Evolutionary conservation across 306 rosid genomes (phyloP), one percentile per base, ranked within the genome.

Genomic region (Quercus bicolor): DNA sequence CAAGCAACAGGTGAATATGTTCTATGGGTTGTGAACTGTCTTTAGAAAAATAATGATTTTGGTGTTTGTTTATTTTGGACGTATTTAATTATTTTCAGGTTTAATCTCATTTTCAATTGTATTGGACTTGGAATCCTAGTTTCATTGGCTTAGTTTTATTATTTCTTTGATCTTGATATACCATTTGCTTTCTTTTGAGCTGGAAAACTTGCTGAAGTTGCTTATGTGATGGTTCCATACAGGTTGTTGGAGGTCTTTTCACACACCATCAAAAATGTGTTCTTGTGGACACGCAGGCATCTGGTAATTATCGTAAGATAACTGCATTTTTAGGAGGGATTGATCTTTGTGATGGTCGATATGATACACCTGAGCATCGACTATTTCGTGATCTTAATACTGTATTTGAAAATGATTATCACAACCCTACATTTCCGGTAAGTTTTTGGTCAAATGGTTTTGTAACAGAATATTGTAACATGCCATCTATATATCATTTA

Each of bases 241-340:
- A 96, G 99, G 85, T 87, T 86, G 91, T 96, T 81, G 99, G 99
- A 68, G 79, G 82, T 20, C 83, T 96, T 77, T 96, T 91, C 78
- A 96, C 99, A 48, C 98, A 96, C 78, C 99, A 96, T 89, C 99
- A 93, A 78, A 96, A 96, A 75, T 93, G 96, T 75, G 98, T 96
- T 68, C 84, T 96, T 56, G 90, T 96, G 72, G 99, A 96, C 80
- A 85, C 99, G 52, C 99, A 93, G 54, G 98, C 90, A 64, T 12
- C 29, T 76, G 98, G 98, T 69, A 96, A 96, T 86, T 73, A 90
- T 59, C 79, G 98, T 54, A 96, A 85, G 89, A 85, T 96, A 82
- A 90, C 98, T 78, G 77, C 96, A 71, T 96, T 96, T 89, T 23
- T 91, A 68, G 99, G 99, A 83, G 99, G 99, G 75, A 89, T 96